Base-by-base conservation (phyloP, 202 grass and related monocot genomes). In the Cymbopogon flexuosus region DNA sequence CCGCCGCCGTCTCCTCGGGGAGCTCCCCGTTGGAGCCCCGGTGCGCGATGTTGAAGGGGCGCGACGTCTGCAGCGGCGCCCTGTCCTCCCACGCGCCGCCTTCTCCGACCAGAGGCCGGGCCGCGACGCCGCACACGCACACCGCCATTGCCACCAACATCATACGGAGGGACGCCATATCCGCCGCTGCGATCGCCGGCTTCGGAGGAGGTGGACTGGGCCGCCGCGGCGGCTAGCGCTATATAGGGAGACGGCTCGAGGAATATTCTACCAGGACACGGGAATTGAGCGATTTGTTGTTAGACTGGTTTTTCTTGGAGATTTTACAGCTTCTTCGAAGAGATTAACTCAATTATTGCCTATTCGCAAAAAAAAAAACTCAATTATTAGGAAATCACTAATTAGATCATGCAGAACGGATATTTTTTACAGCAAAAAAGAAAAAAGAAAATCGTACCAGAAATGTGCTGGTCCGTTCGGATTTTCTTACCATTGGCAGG, bases 11-110 rank as follows among this genome's bases (percentile, higher is more conserved):
- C 77, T 87, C 81, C 84, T 90, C 76, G 7, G 88, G 88, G 19
- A 90, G 47, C 73, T 87, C 84, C 27, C 84, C 84, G 77, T 87
- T 90, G 65, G 84, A 87, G 0, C 88, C 88, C 71, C 72, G 33
- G 81, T 81, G 85, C 43, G 85, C 89, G 70, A 90, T 87, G 85
- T 90, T 90, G 77, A 54, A 87, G 33, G 85, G 40, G 9, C 81
- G 45, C 47, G 65, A 81, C 56, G 77, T 81, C 77, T 84, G 88
- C 72, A 87, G 65, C n/a, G 81, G 58, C 61, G 40, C 71, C 81
- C 59, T 21, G 46, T 4, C 21, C n/a, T 10, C 40, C 15, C 15
- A 62, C 33, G 16, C 9, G 0, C 19, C 47, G 1, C n/a, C 62
- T 0, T 31, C 70, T 0, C 75, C 69, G 39, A 78, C 81, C 58